Evolutionary conservation across 768 basidiomycete species (phyloP), one percentile per base, ranked within the genome.

Genomic region (Rickenella mellea): DNA sequence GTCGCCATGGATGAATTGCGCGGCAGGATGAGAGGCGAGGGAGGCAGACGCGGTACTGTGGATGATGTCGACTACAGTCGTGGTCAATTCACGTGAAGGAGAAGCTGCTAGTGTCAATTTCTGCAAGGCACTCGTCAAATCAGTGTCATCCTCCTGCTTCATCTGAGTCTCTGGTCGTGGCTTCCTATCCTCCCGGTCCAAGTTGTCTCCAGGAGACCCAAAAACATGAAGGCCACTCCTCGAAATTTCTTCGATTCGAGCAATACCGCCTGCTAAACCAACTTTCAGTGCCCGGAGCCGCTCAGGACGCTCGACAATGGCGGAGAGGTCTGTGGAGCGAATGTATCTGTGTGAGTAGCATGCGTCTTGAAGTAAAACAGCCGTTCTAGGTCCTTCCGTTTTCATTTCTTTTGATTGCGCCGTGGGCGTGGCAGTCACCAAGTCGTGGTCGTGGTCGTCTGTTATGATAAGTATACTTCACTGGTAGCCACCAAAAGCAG

Each of bases 241-340:
- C 32, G 48, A 45, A 8, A 58, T 42, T 38, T 66, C 67, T 50
- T 87, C 83, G 4, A 91, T 62, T 38, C 83, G 74, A 6, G 90
- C 74, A 15, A 88, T 68, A 0, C 83, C 87, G 6, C 84, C 83
- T 2, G 90, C 73, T 6, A 96, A 68, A 1, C 93, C 94, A 4
- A 86, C 54, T 49, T 80, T 78, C 39, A 97, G 77, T 0, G 92
- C 92, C 38, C 82, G 75, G 21, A 98, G 65, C 19, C 94, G 78
- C 56, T 96, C 87, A 0, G 93, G 93, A 8, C 89, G 73, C 57
- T 98, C 94, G n/a, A 93, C 77, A 41, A 96, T 80, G 33, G 69
- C 66, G 1, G 85, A 87, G 0, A 68, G 67, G 51, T 89, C 82
- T 39, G 74, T 70, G 12, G 80, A 78, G 12, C 92, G 80, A 41